Base-by-base conservation (phyloP, 441 rosid species). In the Macaranga tanarius region DNA sequence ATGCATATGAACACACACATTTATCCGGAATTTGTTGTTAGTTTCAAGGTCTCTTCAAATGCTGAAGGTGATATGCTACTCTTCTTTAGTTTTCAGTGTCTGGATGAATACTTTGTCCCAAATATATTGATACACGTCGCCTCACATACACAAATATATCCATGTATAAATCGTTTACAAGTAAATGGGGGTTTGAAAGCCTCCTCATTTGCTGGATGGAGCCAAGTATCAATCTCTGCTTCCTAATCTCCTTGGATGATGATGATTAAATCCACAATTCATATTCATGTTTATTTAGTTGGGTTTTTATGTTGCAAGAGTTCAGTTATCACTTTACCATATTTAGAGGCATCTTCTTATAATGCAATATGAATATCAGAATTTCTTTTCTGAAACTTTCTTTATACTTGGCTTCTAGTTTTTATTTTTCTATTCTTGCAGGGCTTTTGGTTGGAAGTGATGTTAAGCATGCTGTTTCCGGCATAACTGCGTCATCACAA, bases 1-100 rank as follows among this genome's bases (percentile, higher is more conserved):
- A 89, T 89, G 92, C 93, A 96, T 80, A 81, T 90, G 87, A 90
- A 83, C 86, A 86, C 98, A 26, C 98, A 93, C 76, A 80, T 96
- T 73, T 86, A 78, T 78, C 97, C 98, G 4, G 99, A 96, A 78
- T 93, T 79, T 81, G 87, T 92, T 81, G 88, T 96, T 85, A 93
- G 97, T 88, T 96, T 92, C 98, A 93, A 89, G 88, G 75, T 83
- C 84, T 83, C 85, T 45, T 56, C 87, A 66, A 73, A 59, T 76
- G 83, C 76, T 79, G 88, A 89, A 93, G 99, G 99, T 96, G 90
- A 92, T 85, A 75, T 57, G 64, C 79, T 86, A 54, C n/a, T 83
- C 19, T 62, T 70, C 64, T 73, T 68, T 58, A 44, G 28, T 13
- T 79, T 61, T 67, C 40, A 3, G 13, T 71, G 65, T 59, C 31